Evolutionary conservation across 2,329 filamentous ascomycete species (phyloP).

Genomic region (Thielaviopsis euricoi): DNA sequence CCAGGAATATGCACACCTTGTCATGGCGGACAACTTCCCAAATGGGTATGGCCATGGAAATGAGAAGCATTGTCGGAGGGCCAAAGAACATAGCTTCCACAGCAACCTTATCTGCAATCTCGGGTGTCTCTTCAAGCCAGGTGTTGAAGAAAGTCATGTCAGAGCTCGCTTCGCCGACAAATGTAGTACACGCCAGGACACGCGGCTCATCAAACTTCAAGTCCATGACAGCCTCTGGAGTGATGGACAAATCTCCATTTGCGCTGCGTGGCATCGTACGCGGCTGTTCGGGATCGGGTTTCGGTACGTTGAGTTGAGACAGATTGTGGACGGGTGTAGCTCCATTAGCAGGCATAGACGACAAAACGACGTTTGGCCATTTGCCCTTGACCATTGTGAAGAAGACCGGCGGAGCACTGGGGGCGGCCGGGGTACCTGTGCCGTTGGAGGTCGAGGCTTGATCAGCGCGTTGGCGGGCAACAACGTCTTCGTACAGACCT

Average conservation of each 20-base stretch:
- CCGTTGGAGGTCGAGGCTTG: slow-evolving; percentile 32
- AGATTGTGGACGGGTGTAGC: slow-evolving; percentile 1
- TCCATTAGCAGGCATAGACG: neutral
- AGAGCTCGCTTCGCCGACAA: slow-evolving; percentile 46
- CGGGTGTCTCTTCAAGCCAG: slow-evolving; percentile 45
- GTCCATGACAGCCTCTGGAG: slow-evolving; percentile 32
- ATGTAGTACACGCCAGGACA: slow-evolving; percentile 50
- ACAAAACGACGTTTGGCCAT: slow-evolving; percentile 20
- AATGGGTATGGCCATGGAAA: slow-evolving; percentile 47
- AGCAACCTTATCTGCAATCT: slow-evolving; percentile 38
- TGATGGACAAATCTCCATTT: slow-evolving; percentile 24
- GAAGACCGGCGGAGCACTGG: slow-evolving; percentile 29
- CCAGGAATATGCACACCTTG: slow-evolving; percentile 49
- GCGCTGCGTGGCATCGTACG: neutral
- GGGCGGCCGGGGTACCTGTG: slow-evolving; percentile 20
- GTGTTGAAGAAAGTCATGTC: slow-evolving; percentile 51
- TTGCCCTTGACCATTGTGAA: slow-evolving; percentile 40
- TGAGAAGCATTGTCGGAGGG: slow-evolving; percentile 47
- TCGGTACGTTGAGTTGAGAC: slow-evolving; percentile 8
- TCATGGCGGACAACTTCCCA: slow-evolving; percentile 50
- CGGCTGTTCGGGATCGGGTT: slow-evolving; percentile 9
- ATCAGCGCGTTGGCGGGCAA: slow-evolving; percentile 28
- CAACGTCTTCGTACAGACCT: slow-evolving; percentile 38
- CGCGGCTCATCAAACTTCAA: slow-evolving; percentile 45
- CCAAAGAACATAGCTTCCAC: slow-evolving; percentile 54